phyloP scores from a whole-genome alignment of 495 filamentous ascomycete genomes.

The Lasiosphaeria hispida region DNA sequence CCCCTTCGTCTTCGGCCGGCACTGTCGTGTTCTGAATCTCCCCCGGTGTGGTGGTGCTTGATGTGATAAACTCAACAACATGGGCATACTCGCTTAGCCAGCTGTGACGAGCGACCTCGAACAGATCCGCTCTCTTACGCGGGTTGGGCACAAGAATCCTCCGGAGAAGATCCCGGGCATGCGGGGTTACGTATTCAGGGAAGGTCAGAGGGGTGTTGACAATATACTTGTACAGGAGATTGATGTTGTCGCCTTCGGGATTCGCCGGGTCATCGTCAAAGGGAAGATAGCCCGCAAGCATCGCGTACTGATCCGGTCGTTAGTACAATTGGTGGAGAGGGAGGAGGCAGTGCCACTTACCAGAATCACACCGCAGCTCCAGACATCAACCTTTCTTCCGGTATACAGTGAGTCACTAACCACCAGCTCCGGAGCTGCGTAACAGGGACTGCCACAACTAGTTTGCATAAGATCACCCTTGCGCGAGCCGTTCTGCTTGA shows the following conservation, averaged over 20 bases:
- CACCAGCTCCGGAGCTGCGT: slow-evolving; percentile 94
- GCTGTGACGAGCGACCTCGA: slow-evolving; percentile 96
- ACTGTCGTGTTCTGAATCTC: slow-evolving; percentile 85
- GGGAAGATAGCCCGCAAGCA: slow-evolving; percentile 97
- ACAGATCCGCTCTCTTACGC: slow-evolving; percentile 89
- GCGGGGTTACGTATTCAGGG: slow-evolving; percentile 97
- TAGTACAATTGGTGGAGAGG: not conserved
- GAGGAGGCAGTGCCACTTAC: slow-evolving; percentile 53
- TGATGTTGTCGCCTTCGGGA: slow-evolving; percentile 98
- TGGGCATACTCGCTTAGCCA: slow-evolving; percentile 96
- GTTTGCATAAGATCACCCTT: slow-evolving; percentile 78
- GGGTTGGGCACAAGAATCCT: slow-evolving; percentile 97
- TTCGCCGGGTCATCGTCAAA: slow-evolving; percentile 99
- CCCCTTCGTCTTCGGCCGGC: slow-evolving; percentile 58
- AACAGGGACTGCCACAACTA: slow-evolving; percentile 85
- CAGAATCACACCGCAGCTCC: slow-evolving; percentile 98
- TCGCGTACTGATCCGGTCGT: slow-evolving; percentile 75
- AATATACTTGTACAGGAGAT: slow-evolving; percentile 98
- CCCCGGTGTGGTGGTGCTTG: slow-evolving; percentile 79
- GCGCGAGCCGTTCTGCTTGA: slow-evolving; percentile 54
- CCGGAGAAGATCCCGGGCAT: slow-evolving; percentile 87
- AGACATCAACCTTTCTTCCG: slow-evolving; percentile 95
- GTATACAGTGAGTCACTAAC: slow-evolving; percentile 98
- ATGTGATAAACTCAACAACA: slow-evolving; percentile 94
- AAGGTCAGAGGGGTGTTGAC: slow-evolving; percentile 96